Evolutionary conservation across 768 basidiomycete genomes (phyloP).

Genomic region (Lactarius hengduanensis): DNA sequence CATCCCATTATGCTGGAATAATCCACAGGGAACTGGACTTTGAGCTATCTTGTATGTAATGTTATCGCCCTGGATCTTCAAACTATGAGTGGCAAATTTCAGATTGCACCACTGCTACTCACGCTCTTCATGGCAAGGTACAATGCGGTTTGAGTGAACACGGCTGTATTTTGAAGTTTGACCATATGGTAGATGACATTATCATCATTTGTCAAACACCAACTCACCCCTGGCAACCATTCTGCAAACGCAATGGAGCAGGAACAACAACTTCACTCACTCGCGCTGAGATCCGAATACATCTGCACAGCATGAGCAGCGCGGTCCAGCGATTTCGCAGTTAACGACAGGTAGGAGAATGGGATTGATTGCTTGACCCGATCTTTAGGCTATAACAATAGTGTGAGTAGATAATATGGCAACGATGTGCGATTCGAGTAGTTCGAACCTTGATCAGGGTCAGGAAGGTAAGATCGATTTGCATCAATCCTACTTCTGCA

Average conservation of each 20-base stretch:
- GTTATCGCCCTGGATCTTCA: too few relatives aligned
- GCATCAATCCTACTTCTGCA: conserved; percentile 37
- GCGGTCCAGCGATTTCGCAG: conserved; percentile 36
- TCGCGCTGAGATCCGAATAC: conserved; percentile 36
- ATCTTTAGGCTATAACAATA: conserved; percentile 35
- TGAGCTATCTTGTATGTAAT: too few relatives aligned
- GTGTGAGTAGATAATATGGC: background rate
- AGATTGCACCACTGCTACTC: too few relatives aligned
- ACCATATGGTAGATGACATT: too few relatives aligned
- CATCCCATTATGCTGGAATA: too few relatives aligned
- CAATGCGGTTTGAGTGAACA: too few relatives aligned
- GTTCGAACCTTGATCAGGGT: conserved; percentile 39
- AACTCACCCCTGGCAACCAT: background rate
- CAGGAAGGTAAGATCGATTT: conserved; percentile 40
- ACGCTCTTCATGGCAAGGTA: too few relatives aligned
- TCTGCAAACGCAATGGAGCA: background rate
- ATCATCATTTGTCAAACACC: too few relatives aligned
- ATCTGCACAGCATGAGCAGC: too few relatives aligned
- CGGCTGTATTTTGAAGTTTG: too few relatives aligned
- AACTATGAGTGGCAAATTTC: too few relatives aligned
- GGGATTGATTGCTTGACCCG: conserved; percentile 41
- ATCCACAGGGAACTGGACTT: too few relatives aligned
- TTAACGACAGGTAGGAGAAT: conserved; percentile 40
- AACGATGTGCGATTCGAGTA: background rate
- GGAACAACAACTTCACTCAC: conserved; percentile 27